A percentile compares a stretch with the other conserved stretches of the same genome.
phyloP scores from a whole-genome alignment of 768 basidiomycete genomes.

The Boletellus sp. region DNA sequence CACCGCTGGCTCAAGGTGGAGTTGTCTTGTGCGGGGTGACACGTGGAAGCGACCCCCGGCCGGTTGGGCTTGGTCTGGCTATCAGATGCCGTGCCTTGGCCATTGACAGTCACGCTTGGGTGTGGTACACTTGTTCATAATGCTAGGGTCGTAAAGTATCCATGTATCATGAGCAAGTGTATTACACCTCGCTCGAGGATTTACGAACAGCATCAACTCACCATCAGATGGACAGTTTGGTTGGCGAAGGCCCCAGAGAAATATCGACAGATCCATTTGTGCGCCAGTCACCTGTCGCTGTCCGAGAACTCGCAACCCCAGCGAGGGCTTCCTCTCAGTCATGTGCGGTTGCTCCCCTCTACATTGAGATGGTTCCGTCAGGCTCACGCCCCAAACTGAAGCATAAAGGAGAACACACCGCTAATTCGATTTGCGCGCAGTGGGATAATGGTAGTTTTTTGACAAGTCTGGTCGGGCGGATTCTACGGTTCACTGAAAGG shows the following conservation, averaged over 20 bases:
- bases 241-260: conserved; percentile 53
- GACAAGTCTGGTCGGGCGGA: conserved; percentile 51
- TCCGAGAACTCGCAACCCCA: conserved; percentile 79
- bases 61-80: no score
- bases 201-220: conserved; percentile 84
- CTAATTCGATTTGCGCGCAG: conserved; percentile 68
- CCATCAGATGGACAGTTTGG: conserved; percentile 86
- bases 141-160: no score
- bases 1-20: conserved; percentile 53
- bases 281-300: conserved; percentile 64
- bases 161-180: no score
- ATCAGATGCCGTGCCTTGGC: no score
- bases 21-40: conserved; percentile 57
- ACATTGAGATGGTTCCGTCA: conserved; percentile 27
- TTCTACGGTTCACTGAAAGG: conserved; percentile 67
- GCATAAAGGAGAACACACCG: conserved; percentile 91
- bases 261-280: neutral
- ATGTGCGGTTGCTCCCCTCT: conserved; percentile 33
- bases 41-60: conserved; percentile 17
- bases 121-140: no score
- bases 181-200: conserved; percentile 47
- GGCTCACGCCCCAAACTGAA: conserved; percentile 94
- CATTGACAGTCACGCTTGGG: no score
- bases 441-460: conserved; percentile 1
- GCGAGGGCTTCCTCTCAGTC: no score